Percentiles rank a stretch among this genome's conserved stretches.
phyloP scores from a whole-genome alignment of 2,329 filamentous ascomycete species.

The Penicillium decumbens region DNA sequence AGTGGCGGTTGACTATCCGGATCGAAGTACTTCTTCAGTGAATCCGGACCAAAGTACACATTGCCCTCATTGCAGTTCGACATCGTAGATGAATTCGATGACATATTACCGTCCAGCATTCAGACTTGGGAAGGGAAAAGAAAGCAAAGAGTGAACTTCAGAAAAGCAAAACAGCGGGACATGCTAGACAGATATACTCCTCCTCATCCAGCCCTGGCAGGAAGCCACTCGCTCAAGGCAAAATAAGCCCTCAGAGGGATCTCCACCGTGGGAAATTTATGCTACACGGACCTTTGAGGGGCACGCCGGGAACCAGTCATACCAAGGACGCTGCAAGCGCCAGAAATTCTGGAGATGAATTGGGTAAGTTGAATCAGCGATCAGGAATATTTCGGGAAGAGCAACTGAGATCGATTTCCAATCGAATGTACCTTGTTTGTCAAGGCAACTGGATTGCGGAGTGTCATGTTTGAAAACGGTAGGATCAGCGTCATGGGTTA shows the following conservation, averaged over 20 bases:
- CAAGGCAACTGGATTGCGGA: not conserved
- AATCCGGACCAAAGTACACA: conserved; percentile 55
- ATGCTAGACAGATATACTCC: conserved; percentile 8
- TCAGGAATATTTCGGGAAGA: not conserved
- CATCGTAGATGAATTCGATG: conserved; percentile 14
- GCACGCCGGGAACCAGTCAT: not conserved
- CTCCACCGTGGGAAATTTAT: not conserved
- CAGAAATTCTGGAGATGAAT: conserved; percentile 2
- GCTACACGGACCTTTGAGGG: no score
- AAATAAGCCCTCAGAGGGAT: not conserved
- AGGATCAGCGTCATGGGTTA: conserved; percentile 3
- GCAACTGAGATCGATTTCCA: not conserved
- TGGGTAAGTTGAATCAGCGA: conserved; percentile 4
- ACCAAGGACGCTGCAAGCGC: conserved; percentile 8
- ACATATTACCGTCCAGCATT: conserved; percentile 2
- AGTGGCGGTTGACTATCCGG: conserved; percentile 55
- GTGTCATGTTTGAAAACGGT: conserved; percentile 2
- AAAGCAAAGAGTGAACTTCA: not conserved
- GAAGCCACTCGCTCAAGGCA: not conserved
- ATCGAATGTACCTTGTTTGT: not conserved
- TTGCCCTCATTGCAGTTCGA: conserved; percentile 44
- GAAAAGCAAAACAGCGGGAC: not conserved
- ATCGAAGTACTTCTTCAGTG: conserved; percentile 56
- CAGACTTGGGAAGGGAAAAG: not conserved
- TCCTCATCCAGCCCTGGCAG: conserved; percentile 8